Evolutionary conservation across 2,329 filamentous ascomycete genomes (phyloP), one percentile per base, ranked within the genome.

Genomic region (Trichoderma polysporum): DNA sequence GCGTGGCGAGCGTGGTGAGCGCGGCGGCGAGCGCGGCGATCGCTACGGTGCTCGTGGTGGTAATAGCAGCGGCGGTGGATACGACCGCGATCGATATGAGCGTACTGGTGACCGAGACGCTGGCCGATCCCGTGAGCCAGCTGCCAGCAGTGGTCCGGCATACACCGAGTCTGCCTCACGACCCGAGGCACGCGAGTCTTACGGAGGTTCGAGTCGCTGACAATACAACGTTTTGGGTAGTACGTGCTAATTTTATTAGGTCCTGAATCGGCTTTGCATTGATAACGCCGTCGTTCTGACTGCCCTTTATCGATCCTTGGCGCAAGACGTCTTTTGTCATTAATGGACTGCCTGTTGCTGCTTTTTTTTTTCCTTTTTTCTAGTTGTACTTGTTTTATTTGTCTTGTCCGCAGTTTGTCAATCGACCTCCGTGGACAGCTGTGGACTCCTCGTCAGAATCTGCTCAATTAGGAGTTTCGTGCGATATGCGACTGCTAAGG

Each of bases 81-180:
- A 85, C 68, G 84, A 84, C 17, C 78, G 80, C 59, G 80, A 82
- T 15, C 80, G 82, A 67, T 84, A 84, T 57, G 83, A 87, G 61
- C 82, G 83, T 61, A 77, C 74, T 61, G 74, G 74, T 60, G 80
- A 82, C 27, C 80, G 81, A 54, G 79, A 81, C 39, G 73, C 76
- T 65, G 72, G 76, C 49, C 79, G 80, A 66, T 73, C 78, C 35
- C 79, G 80, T 39, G 80, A 82, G 47, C 74, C 77, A 41, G 76
- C 78, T 53, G 70, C 76, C 39, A 75, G 74, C 39, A 49, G 58
- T 54, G 76, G 76, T 50, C 75, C 78, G 58, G 76, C 76, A 68
- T 83, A 82, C 68, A 73, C 76, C 70, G 80, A 82, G n/a, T 74
- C 76, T 56, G 75, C 79, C 58, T 75, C 80, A 65, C 80, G 81